Percentiles rank a stretch among this genome's conserved stretches.
phyloP scores from a whole-genome alignment of 202 grass and related monocot genomes.

The Bolboschoenoplectus hybrid region DNA sequence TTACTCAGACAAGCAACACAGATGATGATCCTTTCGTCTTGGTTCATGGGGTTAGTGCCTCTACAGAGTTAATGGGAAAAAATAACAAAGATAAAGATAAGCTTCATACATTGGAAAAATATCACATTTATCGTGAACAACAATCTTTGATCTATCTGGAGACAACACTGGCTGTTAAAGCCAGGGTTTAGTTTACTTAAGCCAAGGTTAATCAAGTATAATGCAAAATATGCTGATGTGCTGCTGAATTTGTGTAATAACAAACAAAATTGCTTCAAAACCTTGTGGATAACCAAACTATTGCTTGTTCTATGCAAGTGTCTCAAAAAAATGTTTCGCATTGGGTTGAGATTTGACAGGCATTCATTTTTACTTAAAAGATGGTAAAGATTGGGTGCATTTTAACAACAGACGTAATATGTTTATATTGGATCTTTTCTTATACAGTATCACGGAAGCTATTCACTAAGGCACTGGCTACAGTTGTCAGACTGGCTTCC shows the following conservation, averaged over 20 bases:
- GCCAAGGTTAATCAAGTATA: background rate
- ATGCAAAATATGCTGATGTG: slow-evolving; percentile 9
- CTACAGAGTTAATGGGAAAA: slow-evolving; percentile 13
- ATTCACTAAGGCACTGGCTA: slow-evolving; percentile 88
- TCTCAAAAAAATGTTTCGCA: background rate
- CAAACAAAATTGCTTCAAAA: slow-evolving; percentile 1
- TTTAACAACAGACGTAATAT: slow-evolving; percentile 8
- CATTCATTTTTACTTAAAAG: background rate
- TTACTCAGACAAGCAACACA: slow-evolving; percentile 43
- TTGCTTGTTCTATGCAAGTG: background rate
- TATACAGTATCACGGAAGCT: slow-evolving; percentile 92
- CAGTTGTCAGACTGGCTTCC: slow-evolving; percentile 95
- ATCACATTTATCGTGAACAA: background rate
- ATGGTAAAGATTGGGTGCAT: slow-evolving; percentile 3
- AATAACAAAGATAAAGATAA: background rate
- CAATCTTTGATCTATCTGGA: slow-evolving; percentile 14
- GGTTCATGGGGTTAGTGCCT: slow-evolving; percentile 76
- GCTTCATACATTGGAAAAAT: slow-evolving; percentile 6
- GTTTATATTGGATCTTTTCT: slow-evolving; percentile 32
- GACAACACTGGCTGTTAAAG: background rate
- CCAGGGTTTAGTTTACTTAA: background rate
- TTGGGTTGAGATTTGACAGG: background rate
- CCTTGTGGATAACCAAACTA: slow-evolving; percentile 26
- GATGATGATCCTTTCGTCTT: slow-evolving; percentile 64
- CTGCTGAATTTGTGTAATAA: slow-evolving; percentile 18